A percentile compares a stretch with the other conserved stretches of the same genome.
phyloP scores from a whole-genome alignment of 23 red algal genomes.

The Gracilariopsis chorda region DNA sequence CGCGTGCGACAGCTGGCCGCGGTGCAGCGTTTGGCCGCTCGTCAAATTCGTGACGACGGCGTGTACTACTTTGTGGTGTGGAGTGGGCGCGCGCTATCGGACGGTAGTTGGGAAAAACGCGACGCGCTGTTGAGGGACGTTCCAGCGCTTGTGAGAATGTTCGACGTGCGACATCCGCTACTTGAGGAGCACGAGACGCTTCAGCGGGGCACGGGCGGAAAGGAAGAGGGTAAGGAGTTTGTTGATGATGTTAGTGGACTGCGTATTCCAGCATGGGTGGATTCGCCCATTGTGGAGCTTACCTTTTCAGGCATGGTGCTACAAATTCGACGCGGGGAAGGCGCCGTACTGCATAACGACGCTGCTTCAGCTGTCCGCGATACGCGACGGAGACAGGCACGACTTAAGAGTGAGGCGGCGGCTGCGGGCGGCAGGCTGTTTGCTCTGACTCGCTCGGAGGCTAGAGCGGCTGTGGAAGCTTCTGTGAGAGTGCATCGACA shows the following conservation, averaged over 20 bases:
- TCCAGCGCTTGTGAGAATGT: constrained; percentile 29
- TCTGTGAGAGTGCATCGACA: constrained; percentile 18
- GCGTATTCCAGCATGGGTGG: constrained; percentile 19
- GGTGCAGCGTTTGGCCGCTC: constrained; percentile 28
- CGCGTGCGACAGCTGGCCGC: neutral
- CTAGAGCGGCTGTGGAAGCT: constrained; percentile 20
- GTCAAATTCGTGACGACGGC: neutral
- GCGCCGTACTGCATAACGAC: constrained; percentile 32
- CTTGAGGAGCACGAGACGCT: neutral
- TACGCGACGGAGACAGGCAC: constrained; percentile 12
- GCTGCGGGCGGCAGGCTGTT: constrained; percentile 17
- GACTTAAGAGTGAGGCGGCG: neutral
- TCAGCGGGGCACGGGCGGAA: neutral
- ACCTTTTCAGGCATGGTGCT: constrained; percentile 49
- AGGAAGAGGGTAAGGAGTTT: neutral
- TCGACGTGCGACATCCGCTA: constrained; percentile 44
- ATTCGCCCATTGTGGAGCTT: constrained; percentile 51
- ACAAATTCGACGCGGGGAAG: constrained; percentile 44
- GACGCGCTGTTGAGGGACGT: constrained; percentile 56
- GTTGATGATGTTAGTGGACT: constrained; percentile 40
- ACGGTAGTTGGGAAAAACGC: constrained; percentile 54
- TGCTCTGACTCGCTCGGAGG: constrained; percentile 28
- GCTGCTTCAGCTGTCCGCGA: constrained; percentile 22
- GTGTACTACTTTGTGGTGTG: constrained; percentile 52
- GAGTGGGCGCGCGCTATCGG: constrained; percentile 1